Conservation (phyloP, 768 basidiomycete genomes). For the Lactarius sp. region DNA sequence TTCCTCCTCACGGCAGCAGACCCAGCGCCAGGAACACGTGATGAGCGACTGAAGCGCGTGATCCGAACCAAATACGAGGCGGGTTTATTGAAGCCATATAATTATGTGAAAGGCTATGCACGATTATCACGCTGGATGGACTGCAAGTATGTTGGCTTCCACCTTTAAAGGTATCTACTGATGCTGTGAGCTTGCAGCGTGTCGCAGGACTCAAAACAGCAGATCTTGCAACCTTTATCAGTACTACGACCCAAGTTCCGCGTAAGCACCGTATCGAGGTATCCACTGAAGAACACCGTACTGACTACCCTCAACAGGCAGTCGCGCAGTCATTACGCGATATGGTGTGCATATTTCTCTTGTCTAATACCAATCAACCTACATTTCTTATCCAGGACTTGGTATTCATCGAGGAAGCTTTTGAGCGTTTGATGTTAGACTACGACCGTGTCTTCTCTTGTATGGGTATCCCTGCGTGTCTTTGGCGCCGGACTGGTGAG, state of each 20-base stretch:
- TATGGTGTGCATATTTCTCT: conserved; percentile 45
- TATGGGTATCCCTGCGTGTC: conserved; percentile 95
- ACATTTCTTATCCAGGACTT: conserved; percentile 54
- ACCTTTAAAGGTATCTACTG: conserved; percentile 19
- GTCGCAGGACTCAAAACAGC: conserved; percentile 84
- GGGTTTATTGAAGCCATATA: conserved; percentile 89
- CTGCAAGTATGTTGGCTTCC: conserved; percentile 54
- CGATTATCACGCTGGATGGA: conserved; percentile 94
- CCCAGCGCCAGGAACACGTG: conserved; percentile 84
- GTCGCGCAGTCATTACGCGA: conserved; percentile 83
- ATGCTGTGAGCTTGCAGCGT: conserved; percentile 46
- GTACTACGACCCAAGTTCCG: conserved; percentile 82
- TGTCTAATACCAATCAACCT: background rate
- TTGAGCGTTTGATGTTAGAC: conserved; percentile 90
- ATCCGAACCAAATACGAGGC: conserved; percentile 97
- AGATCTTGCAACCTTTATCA: conserved; percentile 85
- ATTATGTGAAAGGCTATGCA: conserved; percentile 95
- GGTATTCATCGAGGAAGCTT: conserved; percentile 96
- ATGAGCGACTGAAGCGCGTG: conserved; percentile 84
- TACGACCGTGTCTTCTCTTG: conserved; percentile 93
- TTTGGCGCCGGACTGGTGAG: conserved; percentile 96
- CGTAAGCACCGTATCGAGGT: conserved; percentile 37
- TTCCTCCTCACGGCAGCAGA: conserved; percentile 94
- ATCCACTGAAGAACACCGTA: conserved; percentile 4
- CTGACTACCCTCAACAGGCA: conserved; percentile 39